Evolutionary conservation across 1,284 basidiomycete genomes (phyloP).

Genomic region (Trametes sp.): DNA sequence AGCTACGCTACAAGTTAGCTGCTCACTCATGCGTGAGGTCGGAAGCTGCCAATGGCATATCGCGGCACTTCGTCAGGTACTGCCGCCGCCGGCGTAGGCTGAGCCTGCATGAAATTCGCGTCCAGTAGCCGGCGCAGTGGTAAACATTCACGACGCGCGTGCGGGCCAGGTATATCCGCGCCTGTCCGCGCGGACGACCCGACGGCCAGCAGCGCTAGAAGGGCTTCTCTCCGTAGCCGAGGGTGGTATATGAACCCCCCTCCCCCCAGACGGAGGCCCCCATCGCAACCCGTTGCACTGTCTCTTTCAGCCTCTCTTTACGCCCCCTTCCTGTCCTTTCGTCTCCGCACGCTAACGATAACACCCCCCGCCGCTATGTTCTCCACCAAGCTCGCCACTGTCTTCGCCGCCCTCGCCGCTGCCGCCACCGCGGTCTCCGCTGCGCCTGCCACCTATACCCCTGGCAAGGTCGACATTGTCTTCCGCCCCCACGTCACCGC

Average conservation of each 20-base stretch:
- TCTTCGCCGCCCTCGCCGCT: conserved; percentile 36
- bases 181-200: not conserved
- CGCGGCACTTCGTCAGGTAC: not conserved
- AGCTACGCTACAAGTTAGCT: no score
- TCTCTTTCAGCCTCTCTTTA: conserved; percentile 6
- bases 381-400: conserved; percentile 33
- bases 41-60: not conserved
- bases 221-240: conserved; percentile 14
- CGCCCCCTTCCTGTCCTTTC: conserved; percentile 16
- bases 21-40: no score
- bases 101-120: conserved; percentile 3
- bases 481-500: conserved; percentile 54
- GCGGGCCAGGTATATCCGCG: not conserved
- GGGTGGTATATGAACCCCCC: conserved; percentile 16
- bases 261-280: not conserved
- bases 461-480: conserved; percentile 47
- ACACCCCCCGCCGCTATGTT: conserved; percentile 29
- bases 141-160: conserved; percentile 14
- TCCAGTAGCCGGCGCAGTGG: conserved; percentile 9
- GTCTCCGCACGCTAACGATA: conserved; percentile 17
- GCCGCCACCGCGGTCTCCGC: conserved; percentile 36
- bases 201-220: conserved; percentile 18
- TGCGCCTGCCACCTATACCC: conserved; percentile 36
- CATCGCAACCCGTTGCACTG: conserved; percentile 16
- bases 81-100: no score